Evolutionary conservation across 2,329 filamentous ascomycete genomes (phyloP).

Genomic region (Penicillium sp.): DNA sequence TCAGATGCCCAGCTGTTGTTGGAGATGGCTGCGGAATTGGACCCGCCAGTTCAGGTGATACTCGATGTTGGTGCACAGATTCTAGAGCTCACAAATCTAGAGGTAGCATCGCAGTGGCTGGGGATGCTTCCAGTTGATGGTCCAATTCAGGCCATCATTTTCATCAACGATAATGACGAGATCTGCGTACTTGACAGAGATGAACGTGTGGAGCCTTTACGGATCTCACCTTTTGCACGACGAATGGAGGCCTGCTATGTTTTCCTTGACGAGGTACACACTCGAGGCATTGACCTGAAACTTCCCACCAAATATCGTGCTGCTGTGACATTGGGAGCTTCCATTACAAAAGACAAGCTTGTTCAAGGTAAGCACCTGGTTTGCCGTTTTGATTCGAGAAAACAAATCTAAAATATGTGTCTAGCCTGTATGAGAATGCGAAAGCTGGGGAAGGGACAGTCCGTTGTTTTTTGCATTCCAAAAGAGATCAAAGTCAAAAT

Average conservation of each 20-base stretch:
- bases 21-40: constrained; percentile 50
- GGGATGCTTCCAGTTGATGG: constrained; percentile 11
- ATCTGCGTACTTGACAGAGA: constrained; percentile 28
- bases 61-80: constrained; percentile 68
- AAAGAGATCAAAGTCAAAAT: constrained; percentile 56
- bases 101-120: constrained; percentile 54
- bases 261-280: constrained; percentile 66
- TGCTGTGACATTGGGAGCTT: constrained; percentile 60
- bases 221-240: constrained; percentile 53
- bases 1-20: neutral
- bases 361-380: constrained; percentile 53
- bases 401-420: neutral
- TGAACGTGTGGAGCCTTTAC: constrained; percentile 36
- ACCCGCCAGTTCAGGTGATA: no score
- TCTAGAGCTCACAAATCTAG: constrained; percentile 55
- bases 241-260: constrained; percentile 57
- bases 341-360: constrained; percentile 61
- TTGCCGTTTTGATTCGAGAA: neutral
- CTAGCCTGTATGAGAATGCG: constrained; percentile 65
- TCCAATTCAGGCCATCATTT: constrained; percentile 48
- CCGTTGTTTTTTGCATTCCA: constrained; percentile 56
- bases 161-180: constrained; percentile 42
- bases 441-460: constrained; percentile 61
- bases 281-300: constrained; percentile 62
- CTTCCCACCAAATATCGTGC: constrained; percentile 56